These are phyloP conservation scores for Neofusicoccum sp. DNA, from an alignment of 2,329 filamentous ascomycete species.

Conservation along the genomic window DNA sequence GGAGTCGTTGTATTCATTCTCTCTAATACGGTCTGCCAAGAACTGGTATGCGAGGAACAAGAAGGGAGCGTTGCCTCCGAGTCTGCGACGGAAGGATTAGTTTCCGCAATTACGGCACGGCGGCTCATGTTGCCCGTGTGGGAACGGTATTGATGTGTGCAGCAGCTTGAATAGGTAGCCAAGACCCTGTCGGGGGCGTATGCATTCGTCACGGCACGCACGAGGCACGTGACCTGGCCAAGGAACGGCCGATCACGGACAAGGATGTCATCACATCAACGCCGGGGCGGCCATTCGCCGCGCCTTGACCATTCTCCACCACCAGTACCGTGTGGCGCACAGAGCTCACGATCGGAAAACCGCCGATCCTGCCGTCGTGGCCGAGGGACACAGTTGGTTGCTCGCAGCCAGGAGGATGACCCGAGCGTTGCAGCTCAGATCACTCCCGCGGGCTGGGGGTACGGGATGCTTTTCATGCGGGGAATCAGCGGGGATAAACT, in stretches of 20 bases:
- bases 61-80: slow-evolving; percentile 40
- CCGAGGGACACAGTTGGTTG: background rate
- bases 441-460: slow-evolving; percentile 12
- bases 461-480: background rate
- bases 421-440: slow-evolving; percentile 4
- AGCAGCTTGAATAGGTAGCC: background rate
- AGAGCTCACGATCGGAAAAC: background rate
- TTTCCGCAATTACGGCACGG: background rate
- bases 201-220: slow-evolving; percentile 5
- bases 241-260: slow-evolving; percentile 9
- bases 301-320: background rate
- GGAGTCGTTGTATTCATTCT: slow-evolving; percentile 44
- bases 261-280: slow-evolving; percentile 12
- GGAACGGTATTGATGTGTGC: background rate
- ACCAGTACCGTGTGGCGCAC: background rate
- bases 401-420: background rate
- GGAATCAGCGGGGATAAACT: slow-evolving; percentile 25
- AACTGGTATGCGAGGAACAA: slow-evolving; percentile 50
- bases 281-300: slow-evolving; percentile 6
- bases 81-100: slow-evolving; percentile 16
- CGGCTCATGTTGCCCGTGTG: background rate
- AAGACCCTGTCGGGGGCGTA: background rate
- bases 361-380: background rate
- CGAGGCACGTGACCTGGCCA: slow-evolving; percentile 3
- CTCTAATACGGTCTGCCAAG: slow-evolving; percentile 47